A percentile compares a stretch with the other conserved stretches of the same genome.
Evolutionary conservation across 345 rosid species (phyloP).

Genomic region (Acer yangbiense): DNA sequence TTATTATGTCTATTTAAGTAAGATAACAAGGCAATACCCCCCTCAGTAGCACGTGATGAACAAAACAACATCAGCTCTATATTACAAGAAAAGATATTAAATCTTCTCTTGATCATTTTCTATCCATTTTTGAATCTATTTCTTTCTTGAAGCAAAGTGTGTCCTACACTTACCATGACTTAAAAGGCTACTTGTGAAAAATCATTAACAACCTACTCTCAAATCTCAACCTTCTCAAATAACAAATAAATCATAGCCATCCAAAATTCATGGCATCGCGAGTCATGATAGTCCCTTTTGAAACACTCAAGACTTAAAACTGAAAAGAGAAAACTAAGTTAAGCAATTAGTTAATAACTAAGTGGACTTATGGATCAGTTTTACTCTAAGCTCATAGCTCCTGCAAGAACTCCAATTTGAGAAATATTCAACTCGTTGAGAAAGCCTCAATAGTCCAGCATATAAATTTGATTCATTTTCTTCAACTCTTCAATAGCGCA

Average conservation of each 20-base stretch:
- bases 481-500: no score
- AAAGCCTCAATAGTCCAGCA: no score
- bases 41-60: no score
- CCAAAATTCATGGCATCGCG: not conserved
- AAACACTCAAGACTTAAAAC: not conserved
- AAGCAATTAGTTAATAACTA: not conserved
- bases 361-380: not conserved
- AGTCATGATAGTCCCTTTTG: not conserved
- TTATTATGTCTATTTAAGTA: no score
- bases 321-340: not conserved
- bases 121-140: no score
- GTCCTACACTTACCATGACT: no score
- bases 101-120: no score
- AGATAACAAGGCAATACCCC: no score
- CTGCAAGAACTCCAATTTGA: not conserved
- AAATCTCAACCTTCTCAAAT: not conserved
- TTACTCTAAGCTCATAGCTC: not conserved
- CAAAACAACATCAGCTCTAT: no score
- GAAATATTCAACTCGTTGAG: not conserved
- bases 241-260: slow-evolving; percentile 2
- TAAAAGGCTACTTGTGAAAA: not conserved
- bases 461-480: no score
- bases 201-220: not conserved
- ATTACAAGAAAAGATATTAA: no score
- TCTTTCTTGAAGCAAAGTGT: no score